phyloP scores from a whole-genome alignment of 2,329 filamentous ascomycete species.

The Allantophomopsis lycopodina region DNA sequence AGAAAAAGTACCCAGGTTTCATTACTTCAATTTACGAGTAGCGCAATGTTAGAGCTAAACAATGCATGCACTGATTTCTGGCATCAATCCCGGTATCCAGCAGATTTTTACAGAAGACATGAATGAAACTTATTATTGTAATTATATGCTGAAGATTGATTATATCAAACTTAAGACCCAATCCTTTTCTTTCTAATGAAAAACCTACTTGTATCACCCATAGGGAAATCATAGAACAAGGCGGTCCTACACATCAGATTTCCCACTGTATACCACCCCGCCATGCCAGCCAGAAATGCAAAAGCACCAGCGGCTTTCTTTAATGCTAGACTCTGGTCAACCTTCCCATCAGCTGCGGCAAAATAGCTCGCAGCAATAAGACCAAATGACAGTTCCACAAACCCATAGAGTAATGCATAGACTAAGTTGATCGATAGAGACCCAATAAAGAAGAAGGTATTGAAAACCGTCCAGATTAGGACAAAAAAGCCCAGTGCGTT shows the following conservation, averaged over 20 bases:
- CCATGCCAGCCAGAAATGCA: conserved; percentile 28
- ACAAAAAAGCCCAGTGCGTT: conserved; percentile 36
- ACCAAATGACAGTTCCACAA: conserved; percentile 29
- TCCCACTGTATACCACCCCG: conserved; percentile 29
- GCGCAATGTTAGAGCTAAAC: no score
- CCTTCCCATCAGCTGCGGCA: conserved; percentile 26
- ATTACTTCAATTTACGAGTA: no score
- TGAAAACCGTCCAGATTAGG: conserved; percentile 31
- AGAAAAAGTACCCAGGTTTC: no score
- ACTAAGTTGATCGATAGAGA: conserved; percentile 30
- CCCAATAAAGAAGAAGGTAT: conserved; percentile 29
- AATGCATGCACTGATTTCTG: no score
- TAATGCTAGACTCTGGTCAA: conserved; percentile 18
- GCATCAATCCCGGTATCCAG: no score
- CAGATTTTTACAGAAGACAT: no score
- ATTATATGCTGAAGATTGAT: no score
- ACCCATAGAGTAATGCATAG: conserved; percentile 31
- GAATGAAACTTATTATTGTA: no score
- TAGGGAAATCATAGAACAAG: conserved; percentile 21
- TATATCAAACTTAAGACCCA: background rate
- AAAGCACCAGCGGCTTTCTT: conserved; percentile 30
- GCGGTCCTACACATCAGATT: conserved; percentile 26
- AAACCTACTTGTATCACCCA: conserved; percentile 26
- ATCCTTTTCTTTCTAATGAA: conserved; percentile 19
- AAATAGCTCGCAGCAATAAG: conserved; percentile 30